Percentiles rank a stretch among this genome's conserved stretches.
Evolutionary conservation across 352 stramenopile genomes (phyloP).

Genomic region (Pilasporangium apinafurcum): DNA sequence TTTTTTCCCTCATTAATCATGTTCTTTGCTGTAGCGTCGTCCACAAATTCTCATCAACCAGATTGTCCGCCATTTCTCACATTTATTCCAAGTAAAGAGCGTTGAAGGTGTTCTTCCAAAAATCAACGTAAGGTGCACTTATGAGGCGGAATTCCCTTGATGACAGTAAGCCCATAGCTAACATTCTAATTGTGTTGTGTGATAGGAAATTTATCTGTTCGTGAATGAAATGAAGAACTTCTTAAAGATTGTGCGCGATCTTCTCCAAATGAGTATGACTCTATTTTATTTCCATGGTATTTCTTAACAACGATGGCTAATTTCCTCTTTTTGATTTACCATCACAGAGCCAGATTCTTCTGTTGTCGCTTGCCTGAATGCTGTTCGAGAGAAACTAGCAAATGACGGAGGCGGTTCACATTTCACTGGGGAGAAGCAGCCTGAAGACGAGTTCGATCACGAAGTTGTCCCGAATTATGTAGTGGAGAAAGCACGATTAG

Average conservation of each 20-base stretch:
- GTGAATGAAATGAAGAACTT: constrained; percentile 88
- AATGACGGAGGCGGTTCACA: constrained; percentile 4
- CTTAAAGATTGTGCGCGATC: constrained; percentile 42
- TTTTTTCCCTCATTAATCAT: neutral
- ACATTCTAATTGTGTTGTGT: neutral
- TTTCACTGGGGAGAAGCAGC: neutral
- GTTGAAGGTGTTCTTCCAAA: constrained; percentile 88
- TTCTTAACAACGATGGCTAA: no score
- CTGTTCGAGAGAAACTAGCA: constrained; percentile 26
- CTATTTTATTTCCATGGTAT: no score
- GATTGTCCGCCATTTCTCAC: constrained; percentile 83
- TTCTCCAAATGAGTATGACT: constrained; percentile 58
- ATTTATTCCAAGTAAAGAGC: constrained; percentile 82
- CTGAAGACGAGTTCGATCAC: neutral
- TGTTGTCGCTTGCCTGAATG: constrained; percentile 41
- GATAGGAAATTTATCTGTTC: constrained; percentile 78
- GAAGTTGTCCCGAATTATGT: constrained; percentile 49
- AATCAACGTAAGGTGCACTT: constrained; percentile 59
- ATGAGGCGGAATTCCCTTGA: no score
- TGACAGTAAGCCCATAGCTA: no score
- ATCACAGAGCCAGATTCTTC: constrained; percentile 40
- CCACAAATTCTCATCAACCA: constrained; percentile 81
- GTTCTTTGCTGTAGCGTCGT: constrained; percentile 27
- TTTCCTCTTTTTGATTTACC: no score
- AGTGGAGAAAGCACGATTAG: constrained; percentile 25